Conservation (phyloP, 495 filamentous ascomycete species). For the Aspergillus panamensis region DNA sequence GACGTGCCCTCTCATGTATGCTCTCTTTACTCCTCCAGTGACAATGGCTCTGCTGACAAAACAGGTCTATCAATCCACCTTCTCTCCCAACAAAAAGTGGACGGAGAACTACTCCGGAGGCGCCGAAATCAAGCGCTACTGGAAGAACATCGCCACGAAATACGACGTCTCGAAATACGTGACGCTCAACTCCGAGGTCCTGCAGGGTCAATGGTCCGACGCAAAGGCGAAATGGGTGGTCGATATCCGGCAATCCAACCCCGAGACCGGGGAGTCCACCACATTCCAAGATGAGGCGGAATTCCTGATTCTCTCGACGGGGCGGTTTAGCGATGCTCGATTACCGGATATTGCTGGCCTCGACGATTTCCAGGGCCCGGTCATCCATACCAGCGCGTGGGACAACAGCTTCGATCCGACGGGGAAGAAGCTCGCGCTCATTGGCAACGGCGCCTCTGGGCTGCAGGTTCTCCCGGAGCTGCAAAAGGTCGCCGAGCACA, state of each 20-base stretch:
- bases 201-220: constrained; percentile 52
- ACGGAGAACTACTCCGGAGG: constrained; percentile 60
- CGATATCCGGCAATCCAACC: constrained; percentile 33
- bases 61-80: constrained; percentile 59
- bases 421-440: constrained; percentile 56
- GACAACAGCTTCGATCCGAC: constrained; percentile 43
- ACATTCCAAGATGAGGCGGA: constrained; percentile 52
- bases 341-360: constrained; percentile 52
- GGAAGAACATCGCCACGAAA: constrained; percentile 55
- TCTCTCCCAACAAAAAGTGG: constrained; percentile 64
- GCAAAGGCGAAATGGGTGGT: constrained; percentile 49
- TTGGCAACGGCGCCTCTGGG: constrained; percentile 57
- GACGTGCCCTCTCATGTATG: constrained; percentile 60
- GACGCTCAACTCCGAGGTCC: constrained; percentile 46
- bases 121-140: constrained; percentile 61
- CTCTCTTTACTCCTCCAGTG: neutral
- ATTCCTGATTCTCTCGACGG: constrained; percentile 56
- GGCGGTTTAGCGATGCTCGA: constrained; percentile 52
- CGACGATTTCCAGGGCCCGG: constrained; percentile 41
- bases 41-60: neutral
- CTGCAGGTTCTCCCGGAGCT: constrained; percentile 53
- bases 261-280: constrained; percentile 20
- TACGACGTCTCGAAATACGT: constrained; percentile 57
- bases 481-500: constrained; percentile 53
- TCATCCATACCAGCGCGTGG: constrained; percentile 55